Evolutionary conservation across 2,329 filamentous ascomycete species (phyloP).

Genomic region (Balansia obtecta): DNA sequence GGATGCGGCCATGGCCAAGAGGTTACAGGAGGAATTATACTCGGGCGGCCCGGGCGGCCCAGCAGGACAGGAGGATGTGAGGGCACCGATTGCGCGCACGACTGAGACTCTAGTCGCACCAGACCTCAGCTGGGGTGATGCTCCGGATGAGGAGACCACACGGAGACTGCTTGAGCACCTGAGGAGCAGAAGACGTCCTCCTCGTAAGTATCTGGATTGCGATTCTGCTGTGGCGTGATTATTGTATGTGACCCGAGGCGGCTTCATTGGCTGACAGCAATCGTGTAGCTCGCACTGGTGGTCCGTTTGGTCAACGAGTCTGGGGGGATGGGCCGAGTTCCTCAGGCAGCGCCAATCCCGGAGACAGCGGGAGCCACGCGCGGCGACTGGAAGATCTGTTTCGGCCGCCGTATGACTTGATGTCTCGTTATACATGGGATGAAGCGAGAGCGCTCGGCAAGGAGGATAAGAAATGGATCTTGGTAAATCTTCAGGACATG

Average conservation of each 20-base stretch:
- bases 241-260: not conserved
- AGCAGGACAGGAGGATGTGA: conserved; percentile 47
- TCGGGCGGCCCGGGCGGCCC: conserved; percentile 32
- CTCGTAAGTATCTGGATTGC: conserved; percentile 14
- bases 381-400: conserved; percentile 82
- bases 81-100: conserved; percentile 82
- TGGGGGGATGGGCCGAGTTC: conserved; percentile 19
- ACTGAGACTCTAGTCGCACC: conserved; percentile 85
- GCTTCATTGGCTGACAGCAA: not conserved
- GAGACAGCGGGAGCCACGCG: conserved; percentile 51
- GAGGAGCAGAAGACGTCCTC: conserved; percentile 29
- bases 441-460: conserved; percentile 76
- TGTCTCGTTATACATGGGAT: conserved; percentile 70
- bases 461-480: conserved; percentile 80
- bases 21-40: conserved; percentile 87
- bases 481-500: conserved; percentile 91
- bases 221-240: conserved; percentile 3
- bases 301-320: conserved; percentile 27
- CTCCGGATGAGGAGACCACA: conserved; percentile 35
- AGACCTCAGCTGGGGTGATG: conserved; percentile 31
- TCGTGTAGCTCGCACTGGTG: conserved; percentile 12
- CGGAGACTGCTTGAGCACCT: conserved; percentile 55
- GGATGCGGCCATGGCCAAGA: conserved; percentile 84
- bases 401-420: conserved; percentile 82
- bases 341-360: conserved; percentile 10